A percentile compares a stretch with the other conserved stretches of the same genome.
Conservation (phyloP, 2,329 filamentous ascomycete species). For the Cryphonectria nitschkei region DNA sequence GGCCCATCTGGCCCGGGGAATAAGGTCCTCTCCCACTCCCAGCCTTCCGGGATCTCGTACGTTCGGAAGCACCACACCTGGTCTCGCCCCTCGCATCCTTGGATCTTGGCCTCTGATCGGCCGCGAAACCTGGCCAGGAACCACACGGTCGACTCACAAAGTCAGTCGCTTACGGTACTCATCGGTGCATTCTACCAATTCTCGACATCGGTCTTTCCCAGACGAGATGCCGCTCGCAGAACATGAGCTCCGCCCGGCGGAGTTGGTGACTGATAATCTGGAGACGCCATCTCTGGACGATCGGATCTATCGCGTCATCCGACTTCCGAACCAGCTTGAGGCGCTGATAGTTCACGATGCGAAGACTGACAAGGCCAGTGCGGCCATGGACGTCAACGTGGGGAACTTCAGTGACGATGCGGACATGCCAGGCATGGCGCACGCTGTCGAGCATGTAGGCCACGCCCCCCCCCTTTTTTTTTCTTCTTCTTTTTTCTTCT, state of each 20-base stretch:
- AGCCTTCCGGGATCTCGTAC: conserved; percentile 1
- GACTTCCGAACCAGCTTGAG: conserved; percentile 84
- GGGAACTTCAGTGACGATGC: conserved; percentile 92
- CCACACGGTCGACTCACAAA: background rate
- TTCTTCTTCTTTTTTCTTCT: too few relatives aligned
- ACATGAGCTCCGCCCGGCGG: conserved; percentile 38
- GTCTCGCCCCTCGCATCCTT: conserved; percentile 7
- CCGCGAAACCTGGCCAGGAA: background rate
- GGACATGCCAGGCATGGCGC: conserved; percentile 92
- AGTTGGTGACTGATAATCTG: conserved; percentile 67
- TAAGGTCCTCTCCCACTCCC: conserved; percentile 1
- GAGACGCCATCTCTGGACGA: conserved; percentile 87
- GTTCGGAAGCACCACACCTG: background rate
- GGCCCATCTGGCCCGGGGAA: conserved; percentile 10
- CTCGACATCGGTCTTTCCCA: conserved; percentile 34
- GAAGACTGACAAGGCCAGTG: conserved; percentile 95
- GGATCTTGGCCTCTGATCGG: conserved; percentile 7
- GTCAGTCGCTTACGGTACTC: conserved; percentile 3
- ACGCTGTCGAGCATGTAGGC: conserved; percentile 86
- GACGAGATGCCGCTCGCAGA: conserved; percentile 37
- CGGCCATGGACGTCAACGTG: conserved; percentile 92
- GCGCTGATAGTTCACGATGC: conserved; percentile 90
- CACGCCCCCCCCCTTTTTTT: background rate
- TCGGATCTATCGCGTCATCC: conserved; percentile 84
- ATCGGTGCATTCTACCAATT: conserved; percentile 8